A percentile compares a stretch with the other conserved stretches of the same genome.
phyloP scores from a whole-genome alignment of 106 monocot species.

The Dioscorea alata region DNA sequence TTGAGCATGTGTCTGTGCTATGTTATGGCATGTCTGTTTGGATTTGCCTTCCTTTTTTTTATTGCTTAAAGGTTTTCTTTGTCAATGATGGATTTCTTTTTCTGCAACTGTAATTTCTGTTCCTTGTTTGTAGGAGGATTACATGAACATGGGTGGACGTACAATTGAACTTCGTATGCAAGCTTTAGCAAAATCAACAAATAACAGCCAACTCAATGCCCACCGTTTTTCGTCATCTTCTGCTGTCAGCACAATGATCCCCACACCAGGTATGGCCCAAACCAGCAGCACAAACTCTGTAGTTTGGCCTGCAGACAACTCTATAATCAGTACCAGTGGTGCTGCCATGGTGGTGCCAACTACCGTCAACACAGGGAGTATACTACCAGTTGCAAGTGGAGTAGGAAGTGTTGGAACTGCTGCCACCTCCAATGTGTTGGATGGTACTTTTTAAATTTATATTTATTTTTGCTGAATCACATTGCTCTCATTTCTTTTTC shows the following conservation, averaged over 20 bases:
- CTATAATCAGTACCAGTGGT: conserved; percentile 18
- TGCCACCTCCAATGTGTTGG: conserved; percentile 25
- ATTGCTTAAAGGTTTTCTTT: background rate
- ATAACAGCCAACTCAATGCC: conserved; percentile 22
- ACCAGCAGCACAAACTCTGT: conserved; percentile 26
- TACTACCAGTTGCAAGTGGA: conserved; percentile 29
- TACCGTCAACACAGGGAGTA: conserved; percentile 16
- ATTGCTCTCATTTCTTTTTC: no score
- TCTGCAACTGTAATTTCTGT: no score
- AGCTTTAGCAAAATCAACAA: conserved; percentile 16
- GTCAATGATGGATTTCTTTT: no score
- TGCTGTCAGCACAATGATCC: conserved; percentile 63
- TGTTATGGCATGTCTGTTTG: no score
- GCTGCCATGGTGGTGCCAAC: conserved; percentile 25
- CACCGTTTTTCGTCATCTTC: conserved; percentile 41
- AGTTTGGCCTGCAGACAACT: conserved; percentile 21
- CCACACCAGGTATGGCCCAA: conserved; percentile 71
- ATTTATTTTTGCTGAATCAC: no score
- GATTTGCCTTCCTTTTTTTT: background rate
- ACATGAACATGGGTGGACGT: conserved; percentile 47
- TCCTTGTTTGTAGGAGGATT: conserved; percentile 46
- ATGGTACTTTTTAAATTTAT: conserved; percentile 20
- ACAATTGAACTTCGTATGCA: conserved; percentile 49
- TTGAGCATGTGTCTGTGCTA: no score
- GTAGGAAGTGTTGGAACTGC: conserved; percentile 17